Conservation (phyloP, 2,329 filamentous ascomycete species). For the Paraphaeosphaeria minitans region DNA sequence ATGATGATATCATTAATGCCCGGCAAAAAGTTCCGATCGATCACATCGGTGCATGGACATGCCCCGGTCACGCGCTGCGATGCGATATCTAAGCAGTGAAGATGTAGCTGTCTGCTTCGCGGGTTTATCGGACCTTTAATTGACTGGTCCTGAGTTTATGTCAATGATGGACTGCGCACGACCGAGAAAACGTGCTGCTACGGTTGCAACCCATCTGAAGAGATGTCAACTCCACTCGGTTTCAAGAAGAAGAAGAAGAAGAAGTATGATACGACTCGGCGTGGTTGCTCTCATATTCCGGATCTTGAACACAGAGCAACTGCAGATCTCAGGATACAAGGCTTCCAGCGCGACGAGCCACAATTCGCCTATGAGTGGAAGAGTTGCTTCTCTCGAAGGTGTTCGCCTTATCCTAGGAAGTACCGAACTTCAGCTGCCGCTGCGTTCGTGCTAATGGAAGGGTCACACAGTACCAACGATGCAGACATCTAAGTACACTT, state of each 20-base stretch:
- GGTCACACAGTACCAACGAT: constrained; percentile 1
- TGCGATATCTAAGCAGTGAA: too few species aligned
- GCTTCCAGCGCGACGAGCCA: not conserved
- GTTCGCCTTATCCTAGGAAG: not conserved
- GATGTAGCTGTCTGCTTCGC: too few species aligned
- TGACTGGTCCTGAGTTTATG: too few species aligned
- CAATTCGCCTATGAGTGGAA: not conserved
- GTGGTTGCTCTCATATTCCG: not conserved
- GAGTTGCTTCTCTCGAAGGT: not conserved
- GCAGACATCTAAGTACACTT: not conserved
- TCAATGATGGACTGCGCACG: too few species aligned
- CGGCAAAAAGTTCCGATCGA: not conserved
- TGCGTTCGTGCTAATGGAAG: constrained; percentile 1
- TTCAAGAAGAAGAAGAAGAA: too few species aligned
- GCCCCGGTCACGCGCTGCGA: too few species aligned
- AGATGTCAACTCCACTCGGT: not conserved
- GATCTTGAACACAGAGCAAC: not conserved
- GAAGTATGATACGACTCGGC: not conserved
- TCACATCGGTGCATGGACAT: not conserved
- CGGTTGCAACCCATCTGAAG: not conserved
- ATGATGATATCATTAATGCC: not conserved
- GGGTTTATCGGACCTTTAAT: too few species aligned
- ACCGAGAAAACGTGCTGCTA: too few species aligned
- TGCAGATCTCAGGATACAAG: not conserved
- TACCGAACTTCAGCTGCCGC: constrained; percentile 3